phyloP scores from a whole-genome alignment of 2,329 filamentous ascomycete species.

The Ophiostoma sp. region DNA sequence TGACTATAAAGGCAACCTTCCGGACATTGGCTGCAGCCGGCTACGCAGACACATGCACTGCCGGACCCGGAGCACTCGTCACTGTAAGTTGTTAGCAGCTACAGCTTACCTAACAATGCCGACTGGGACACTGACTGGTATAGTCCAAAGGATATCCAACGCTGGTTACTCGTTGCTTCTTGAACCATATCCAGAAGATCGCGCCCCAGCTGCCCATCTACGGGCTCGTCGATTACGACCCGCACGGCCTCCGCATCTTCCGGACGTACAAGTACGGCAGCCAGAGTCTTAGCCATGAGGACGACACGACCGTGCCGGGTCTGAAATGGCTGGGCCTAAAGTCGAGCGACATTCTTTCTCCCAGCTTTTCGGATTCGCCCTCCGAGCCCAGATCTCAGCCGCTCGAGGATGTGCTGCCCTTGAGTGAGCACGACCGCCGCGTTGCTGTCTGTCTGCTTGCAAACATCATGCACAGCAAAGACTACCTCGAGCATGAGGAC shows the following conservation, averaged over 20 bases:
- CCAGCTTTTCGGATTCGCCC: neutral
- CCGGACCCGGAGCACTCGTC: conserved; percentile 58
- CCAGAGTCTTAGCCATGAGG: conserved; percentile 56
- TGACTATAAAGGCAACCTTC: conserved; percentile 58
- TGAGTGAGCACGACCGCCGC: conserved; percentile 54
- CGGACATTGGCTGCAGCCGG: conserved; percentile 55
- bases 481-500: conserved; percentile 25
- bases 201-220: conserved; percentile 48
- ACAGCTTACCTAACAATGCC: neutral
- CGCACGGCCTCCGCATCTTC: conserved; percentile 68
- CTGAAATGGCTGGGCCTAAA: conserved; percentile 61
- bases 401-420: conserved; percentile 32
- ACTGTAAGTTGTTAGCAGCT: conserved; percentile 47
- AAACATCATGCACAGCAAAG: conserved; percentile 32
- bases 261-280: conserved; percentile 69
- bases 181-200: neutral
- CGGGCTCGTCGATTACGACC: conserved; percentile 68
- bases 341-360: conserved; percentile 19
- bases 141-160: conserved; percentile 82
- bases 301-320: conserved; percentile 43
- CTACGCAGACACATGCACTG: conserved; percentile 48
- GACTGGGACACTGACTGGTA: neutral
- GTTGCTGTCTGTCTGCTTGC: conserved; percentile 52
- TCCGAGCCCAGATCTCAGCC: neutral
- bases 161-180: conserved; percentile 35